A percentile compares a stretch with the other conserved stretches of the same genome.
phyloP scores from a whole-genome alignment of 2,329 filamentous ascomycete species.

The Hortaea werneckii region DNA sequence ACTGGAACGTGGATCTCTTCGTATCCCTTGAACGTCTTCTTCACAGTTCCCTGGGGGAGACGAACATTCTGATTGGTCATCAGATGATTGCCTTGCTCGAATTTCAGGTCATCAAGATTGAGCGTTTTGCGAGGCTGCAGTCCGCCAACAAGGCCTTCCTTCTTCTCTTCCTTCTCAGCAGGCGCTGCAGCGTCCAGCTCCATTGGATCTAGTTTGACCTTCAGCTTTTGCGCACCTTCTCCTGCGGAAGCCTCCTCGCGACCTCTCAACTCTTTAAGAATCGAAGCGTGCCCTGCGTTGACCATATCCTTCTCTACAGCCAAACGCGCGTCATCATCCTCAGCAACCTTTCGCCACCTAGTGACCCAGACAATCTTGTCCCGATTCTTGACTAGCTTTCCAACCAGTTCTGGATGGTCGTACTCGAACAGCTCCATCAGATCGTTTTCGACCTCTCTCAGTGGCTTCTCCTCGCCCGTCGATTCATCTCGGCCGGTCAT shows the following conservation, averaged over 20 bases:
- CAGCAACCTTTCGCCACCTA: conserved; percentile 70
- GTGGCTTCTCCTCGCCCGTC: conserved; percentile 69
- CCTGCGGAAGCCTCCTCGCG: conserved; percentile 51
- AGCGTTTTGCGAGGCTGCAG: conserved; percentile 79
- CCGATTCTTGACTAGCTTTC: conserved; percentile 80
- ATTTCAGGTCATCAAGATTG: conserved; percentile 90
- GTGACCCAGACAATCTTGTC: conserved; percentile 96
- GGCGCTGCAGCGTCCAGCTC: conserved; percentile 53
- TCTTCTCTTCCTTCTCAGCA: conserved; percentile 44
- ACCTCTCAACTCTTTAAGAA: conserved; percentile 79
- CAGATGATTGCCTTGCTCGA: conserved; percentile 95
- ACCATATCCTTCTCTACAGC: conserved; percentile 84
- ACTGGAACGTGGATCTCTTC: conserved; percentile 96
- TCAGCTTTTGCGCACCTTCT: conserved; percentile 50
- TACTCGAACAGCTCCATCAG: conserved; percentile 98
- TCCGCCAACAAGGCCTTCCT: conserved; percentile 66
- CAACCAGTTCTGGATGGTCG: conserved; percentile 85
- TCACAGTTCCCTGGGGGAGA: conserved; percentile 87
- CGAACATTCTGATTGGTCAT: conserved; percentile 99
- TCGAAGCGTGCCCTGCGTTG: conserved; percentile 73
- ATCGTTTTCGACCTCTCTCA: conserved; percentile 95
- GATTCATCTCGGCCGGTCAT: conserved; percentile 57
- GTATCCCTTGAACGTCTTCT: conserved; percentile 93
- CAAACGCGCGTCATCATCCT: conserved; percentile 60
- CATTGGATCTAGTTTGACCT: conserved; percentile 77